phyloP scores from a whole-genome alignment of 345 rosid species.

The Eucalyptus globulus region DNA sequence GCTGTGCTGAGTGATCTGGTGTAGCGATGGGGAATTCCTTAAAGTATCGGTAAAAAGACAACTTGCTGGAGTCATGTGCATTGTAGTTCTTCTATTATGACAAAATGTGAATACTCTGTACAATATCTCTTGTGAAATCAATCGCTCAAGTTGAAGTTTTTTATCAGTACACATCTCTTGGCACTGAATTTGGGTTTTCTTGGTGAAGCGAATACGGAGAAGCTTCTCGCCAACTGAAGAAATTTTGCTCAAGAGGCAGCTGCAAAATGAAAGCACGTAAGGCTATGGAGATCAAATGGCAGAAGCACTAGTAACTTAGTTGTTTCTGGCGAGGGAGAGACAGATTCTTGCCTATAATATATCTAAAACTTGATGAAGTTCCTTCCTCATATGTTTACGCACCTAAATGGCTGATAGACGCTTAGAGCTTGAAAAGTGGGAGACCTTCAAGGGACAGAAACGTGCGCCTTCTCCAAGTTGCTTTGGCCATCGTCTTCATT shows the following conservation, averaged over 20 bases:
- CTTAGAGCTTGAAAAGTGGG: not conserved
- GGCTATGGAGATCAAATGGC: not conserved
- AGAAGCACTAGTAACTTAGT: not conserved
- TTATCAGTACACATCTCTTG: not conserved
- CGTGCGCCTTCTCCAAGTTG: not conserved
- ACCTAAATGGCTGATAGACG: not conserved
- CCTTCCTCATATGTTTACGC: not conserved
- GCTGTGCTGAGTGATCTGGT: not conserved
- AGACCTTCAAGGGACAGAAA: not conserved
- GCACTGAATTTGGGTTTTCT: not conserved
- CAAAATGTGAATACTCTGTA: not conserved
- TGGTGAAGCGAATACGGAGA: not conserved
- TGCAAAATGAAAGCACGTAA: not conserved
- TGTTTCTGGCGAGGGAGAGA: not conserved
- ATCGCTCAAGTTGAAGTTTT: not conserved
- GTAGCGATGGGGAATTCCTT: not conserved
- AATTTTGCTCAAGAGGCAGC: not conserved
- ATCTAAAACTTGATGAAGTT: not conserved
- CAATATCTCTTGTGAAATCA: not conserved
- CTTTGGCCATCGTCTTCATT: not conserved
- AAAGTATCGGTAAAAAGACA: not conserved
- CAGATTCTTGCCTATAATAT: not conserved
- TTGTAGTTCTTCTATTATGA: not conserved
- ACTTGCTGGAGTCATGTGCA: not conserved
- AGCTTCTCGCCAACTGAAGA: not conserved